Base-by-base conservation (phyloP, 139 green algal genomes). In the Chlorella sp. region DNA sequence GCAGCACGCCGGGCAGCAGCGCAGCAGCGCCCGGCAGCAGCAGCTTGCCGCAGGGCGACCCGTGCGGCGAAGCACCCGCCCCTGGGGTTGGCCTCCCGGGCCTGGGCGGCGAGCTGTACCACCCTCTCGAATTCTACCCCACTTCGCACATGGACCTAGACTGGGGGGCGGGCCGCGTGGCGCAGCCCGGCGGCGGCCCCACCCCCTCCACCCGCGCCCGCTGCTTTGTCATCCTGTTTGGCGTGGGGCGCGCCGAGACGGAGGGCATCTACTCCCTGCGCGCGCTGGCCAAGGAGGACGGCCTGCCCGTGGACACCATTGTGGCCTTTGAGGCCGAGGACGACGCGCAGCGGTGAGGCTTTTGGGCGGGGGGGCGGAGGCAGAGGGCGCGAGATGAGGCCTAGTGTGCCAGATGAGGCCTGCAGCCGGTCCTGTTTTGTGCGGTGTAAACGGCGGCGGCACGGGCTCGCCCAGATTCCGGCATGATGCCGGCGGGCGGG, bases 251-350 rank as follows among this genome's bases (percentile, higher is more conserved):
- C 38, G 77, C 86, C 1, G 94, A 96, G 30, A 94, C 92, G 6
- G 95, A 98, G 72, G 95, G 95, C 72, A 97, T 98, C 80, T 98
- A 98, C 91, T 94, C 90, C 2, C 82, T 98, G 65, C 82, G 94
- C 0, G 85, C 88, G 7, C 60, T 89, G 51, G 80, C 84, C 26
- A 80, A 81, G 19, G 86, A 85, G 8, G 93, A 95, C 51, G 90
- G 87, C 11, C 62, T 95, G 54, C 94, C 92, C 1, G 83, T 93
- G 26, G 94, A 98, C 89, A 98, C 94, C 20, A 96, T 98, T 72
- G 92, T 98, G 65, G 94, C 92, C 0, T 98, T 98, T 90, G 91
- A 94, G 81, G 79, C 65, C 22, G 84, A 92, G 76, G 89, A 95
- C 43, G 95, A 98, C 65, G 94, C 94, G 19, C n/a, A 88, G 36